A percentile compares a stretch with the other conserved stretches of the same genome.
Evolutionary conservation across 2,329 filamentous ascomycete species (phyloP).

Genomic region (Colletotrichum tanaceti): DNA sequence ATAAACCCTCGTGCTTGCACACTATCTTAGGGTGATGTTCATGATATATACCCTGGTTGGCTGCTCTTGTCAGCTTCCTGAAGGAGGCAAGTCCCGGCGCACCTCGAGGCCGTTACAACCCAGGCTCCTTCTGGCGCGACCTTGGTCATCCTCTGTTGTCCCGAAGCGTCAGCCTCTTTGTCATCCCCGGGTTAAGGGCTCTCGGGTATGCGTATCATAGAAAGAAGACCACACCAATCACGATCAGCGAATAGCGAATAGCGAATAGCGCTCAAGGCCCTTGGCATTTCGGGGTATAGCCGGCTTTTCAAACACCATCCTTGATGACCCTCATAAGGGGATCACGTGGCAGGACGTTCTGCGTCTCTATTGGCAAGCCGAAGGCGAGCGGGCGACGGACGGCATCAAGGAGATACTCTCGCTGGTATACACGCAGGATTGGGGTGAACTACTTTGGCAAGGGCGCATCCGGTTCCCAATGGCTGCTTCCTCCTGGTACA

Average conservation of each 20-base stretch:
- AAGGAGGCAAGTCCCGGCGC: conserved; percentile 29
- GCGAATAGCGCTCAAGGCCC: not conserved
- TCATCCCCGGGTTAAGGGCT: conserved; percentile 2
- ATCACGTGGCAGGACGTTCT: not conserved
- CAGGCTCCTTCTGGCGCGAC: conserved; percentile 9
- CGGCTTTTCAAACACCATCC: not conserved
- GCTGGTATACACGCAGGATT: not conserved
- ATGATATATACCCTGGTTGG: not conserved
- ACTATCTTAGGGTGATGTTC: not conserved
- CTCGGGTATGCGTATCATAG: not conserved
- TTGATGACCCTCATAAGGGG: not conserved
- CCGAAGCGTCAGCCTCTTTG: not conserved
- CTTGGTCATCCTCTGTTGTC: not conserved
- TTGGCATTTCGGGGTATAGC: not conserved
- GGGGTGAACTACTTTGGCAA: not conserved
- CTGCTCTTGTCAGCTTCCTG: conserved; percentile 16
- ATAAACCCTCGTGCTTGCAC: not conserved
- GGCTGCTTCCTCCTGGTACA: not conserved
- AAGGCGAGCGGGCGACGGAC: not conserved
- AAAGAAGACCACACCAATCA: not conserved
- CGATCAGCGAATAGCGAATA: not conserved
- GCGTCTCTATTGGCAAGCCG: not conserved
- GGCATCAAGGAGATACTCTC: not conserved
- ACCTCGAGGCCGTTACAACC: conserved; percentile 3
- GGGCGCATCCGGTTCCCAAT: not conserved